Percentiles rank a stretch among this genome's conserved stretches.
phyloP scores from a whole-genome alignment of 352 stramenopile species.

The Globisporangium echinulatum region DNA sequence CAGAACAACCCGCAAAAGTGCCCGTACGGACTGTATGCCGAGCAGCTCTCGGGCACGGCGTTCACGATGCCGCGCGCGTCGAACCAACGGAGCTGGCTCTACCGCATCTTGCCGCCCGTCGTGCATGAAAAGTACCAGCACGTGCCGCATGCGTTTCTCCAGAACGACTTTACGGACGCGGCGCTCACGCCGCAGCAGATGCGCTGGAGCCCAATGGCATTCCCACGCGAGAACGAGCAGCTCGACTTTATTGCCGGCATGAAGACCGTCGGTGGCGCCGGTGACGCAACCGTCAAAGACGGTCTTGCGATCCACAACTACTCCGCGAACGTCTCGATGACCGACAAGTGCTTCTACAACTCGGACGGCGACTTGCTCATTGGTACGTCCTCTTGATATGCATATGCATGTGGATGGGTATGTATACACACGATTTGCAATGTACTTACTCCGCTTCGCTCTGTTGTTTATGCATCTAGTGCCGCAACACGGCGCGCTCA shows the following conservation, averaged over 20 bases:
- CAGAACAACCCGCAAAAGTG: conserved; percentile 95
- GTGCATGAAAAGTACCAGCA: conserved; percentile 70
- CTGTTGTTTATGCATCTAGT: conserved; percentile 31
- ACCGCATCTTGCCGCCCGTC: conserved; percentile 87
- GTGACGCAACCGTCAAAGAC: conserved; percentile 86
- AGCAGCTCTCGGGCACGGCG: conserved; percentile 95
- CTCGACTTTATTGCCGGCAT: conserved; percentile 90
- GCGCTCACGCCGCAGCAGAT: conserved; percentile 88
- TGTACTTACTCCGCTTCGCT: neutral
- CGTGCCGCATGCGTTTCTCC: conserved; percentile 39
- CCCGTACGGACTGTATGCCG: conserved; percentile 89
- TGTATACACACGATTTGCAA: neutral
- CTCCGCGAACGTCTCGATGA: conserved; percentile 87
- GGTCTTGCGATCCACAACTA: conserved; percentile 95
- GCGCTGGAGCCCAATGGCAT: conserved; percentile 86
- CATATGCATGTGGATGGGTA: neutral
- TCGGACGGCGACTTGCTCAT: conserved; percentile 96
- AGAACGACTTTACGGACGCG: conserved; percentile 63
- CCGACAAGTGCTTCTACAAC: conserved; percentile 91
- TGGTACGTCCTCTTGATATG: conserved; percentile 17
- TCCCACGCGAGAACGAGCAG: conserved; percentile 36
- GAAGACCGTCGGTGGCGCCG: conserved; percentile 79
- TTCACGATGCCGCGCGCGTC: conserved; percentile 92
- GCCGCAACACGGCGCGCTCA: conserved; percentile 86
- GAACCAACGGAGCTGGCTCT: conserved; percentile 92